Evolutionary conservation across 176 grass and related monocot species (phyloP).

Genomic region (Raddia distichophylla): DNA sequence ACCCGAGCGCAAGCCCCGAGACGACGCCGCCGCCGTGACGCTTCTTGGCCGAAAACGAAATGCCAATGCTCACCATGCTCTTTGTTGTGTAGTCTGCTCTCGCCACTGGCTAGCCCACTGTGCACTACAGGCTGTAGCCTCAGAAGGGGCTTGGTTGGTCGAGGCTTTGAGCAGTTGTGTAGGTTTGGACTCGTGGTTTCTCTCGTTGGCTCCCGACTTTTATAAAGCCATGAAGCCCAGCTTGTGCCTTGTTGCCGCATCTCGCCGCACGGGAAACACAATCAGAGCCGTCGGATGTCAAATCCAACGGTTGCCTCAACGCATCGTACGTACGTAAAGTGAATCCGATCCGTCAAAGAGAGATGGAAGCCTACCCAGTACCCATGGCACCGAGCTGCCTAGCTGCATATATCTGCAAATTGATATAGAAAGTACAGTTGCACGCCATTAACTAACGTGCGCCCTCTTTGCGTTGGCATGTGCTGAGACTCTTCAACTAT

Average conservation of each 20-base stretch:
- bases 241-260: not conserved
- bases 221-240: conserved; percentile 33
- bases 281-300: not conserved
- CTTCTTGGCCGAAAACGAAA: conserved; percentile 29
- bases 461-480: not conserved
- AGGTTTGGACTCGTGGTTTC: not conserved
- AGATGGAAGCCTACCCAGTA: not conserved
- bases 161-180: not conserved
- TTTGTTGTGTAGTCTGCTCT: not conserved
- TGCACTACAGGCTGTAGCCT: not conserved
- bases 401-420: not conserved
- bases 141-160: not conserved
- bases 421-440: not conserved
- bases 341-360: not conserved
- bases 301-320: not conserved
- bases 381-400: not conserved
- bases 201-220: conserved; percentile 20
- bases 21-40: conserved; percentile 35
- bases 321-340: not conserved
- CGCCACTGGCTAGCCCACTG: not conserved
- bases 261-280: not conserved
- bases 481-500: not conserved
- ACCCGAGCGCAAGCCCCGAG: conserved; percentile 45
- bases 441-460: conserved; percentile 9
- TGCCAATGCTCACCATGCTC: conserved; percentile 39